phyloP scores from a whole-genome alignment of 169 alveolate species.

The Plasmodium falciparum region DNA sequence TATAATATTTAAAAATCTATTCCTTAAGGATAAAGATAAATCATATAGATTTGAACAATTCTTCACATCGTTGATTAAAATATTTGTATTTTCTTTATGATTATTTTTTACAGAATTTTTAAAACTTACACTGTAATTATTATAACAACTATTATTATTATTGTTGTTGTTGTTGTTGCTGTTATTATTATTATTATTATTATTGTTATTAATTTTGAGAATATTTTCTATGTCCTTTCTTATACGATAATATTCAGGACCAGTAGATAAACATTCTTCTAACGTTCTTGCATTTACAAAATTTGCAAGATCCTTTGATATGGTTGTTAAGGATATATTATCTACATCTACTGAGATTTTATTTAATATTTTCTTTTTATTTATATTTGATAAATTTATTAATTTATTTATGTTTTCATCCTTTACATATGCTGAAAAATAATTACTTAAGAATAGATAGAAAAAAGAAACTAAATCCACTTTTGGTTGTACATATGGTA shows the following conservation, averaged over 20 bases:
- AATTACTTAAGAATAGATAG: conserved; percentile 66
- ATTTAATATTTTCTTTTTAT: conserved; percentile 63
- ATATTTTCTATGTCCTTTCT: conserved; percentile 67
- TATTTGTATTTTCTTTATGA: background rate
- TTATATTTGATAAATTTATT: conserved; percentile 45
- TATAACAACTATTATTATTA: conserved; percentile 1
- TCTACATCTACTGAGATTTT: conserved; percentile 36
- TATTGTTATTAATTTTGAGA: background rate
- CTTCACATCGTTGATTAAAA: conserved; percentile 3
- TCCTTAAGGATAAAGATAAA: conserved; percentile 59
- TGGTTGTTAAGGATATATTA: conserved; percentile 46
- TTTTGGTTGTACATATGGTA: conserved; percentile 57
- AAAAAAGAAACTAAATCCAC: conserved; percentile 70
- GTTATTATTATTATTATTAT: background rate
- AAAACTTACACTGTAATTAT: background rate
- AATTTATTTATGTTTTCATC: conserved; percentile 38
- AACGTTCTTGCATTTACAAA: conserved; percentile 69
- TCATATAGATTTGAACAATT: conserved; percentile 48
- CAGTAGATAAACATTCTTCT: conserved; percentile 76
- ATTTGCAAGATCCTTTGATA: conserved; percentile 47
- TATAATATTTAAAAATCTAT: conserved; percentile 57
- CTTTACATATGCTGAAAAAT: conserved; percentile 45
- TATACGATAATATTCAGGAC: conserved; percentile 73
- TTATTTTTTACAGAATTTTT: background rate
- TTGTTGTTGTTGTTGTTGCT: background rate